These are phyloP conservation scores for Choanephora cucurbitarum DNA, from an alignment of 371 early-diverging fungal genomes.

Conservation along the genomic window DNA sequence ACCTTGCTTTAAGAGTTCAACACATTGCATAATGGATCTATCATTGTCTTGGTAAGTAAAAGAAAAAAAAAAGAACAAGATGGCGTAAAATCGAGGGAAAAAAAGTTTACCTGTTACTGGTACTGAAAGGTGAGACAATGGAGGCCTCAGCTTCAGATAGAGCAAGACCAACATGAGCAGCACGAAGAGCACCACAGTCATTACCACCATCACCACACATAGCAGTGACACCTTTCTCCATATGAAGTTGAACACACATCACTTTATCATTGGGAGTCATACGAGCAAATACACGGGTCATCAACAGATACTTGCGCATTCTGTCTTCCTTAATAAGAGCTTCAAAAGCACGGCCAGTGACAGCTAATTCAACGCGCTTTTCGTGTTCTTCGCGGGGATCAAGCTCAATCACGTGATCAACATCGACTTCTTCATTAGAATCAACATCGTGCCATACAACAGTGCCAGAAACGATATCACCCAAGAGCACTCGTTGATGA, in stretches of 20 bases:
- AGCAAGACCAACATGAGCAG: slow-evolving; percentile 92
- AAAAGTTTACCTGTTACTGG: slow-evolving; percentile 69
- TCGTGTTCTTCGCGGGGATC: slow-evolving; percentile 35
- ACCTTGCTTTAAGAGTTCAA: slow-evolving; percentile 72
- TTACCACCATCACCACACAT: slow-evolving; percentile 98
- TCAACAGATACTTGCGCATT: slow-evolving; percentile 53
- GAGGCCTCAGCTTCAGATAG: slow-evolving; percentile 86
- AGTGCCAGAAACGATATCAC: slow-evolving; percentile 36
- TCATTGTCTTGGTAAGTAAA: slow-evolving; percentile 77
- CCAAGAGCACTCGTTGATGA: slow-evolving; percentile 52
- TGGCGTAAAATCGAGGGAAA: slow-evolving; percentile 38
- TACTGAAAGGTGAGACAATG: slow-evolving; percentile 87
- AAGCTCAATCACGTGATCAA: slow-evolving; percentile 30
- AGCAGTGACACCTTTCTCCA: slow-evolving; percentile 74
- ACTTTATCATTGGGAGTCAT: slow-evolving; percentile 79
- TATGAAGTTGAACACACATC: slow-evolving; percentile 71
- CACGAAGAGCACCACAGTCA: slow-evolving; percentile 92
- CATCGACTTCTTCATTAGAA: slow-evolving; percentile 37
- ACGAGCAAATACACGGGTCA: slow-evolving; percentile 74
- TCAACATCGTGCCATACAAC: slow-evolving; percentile 61
- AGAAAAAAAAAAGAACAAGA: slow-evolving; percentile 64
- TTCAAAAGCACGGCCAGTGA: slow-evolving; percentile 74
- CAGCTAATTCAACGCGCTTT: slow-evolving; percentile 51
- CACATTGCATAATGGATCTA: slow-evolving; percentile 69
- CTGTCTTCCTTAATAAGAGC: slow-evolving; percentile 39